Evolutionary conservation across 192 early-diverging fungal species (phyloP), one percentile per base, ranked within the genome.

Genomic region (Mortierella alpina): DNA sequence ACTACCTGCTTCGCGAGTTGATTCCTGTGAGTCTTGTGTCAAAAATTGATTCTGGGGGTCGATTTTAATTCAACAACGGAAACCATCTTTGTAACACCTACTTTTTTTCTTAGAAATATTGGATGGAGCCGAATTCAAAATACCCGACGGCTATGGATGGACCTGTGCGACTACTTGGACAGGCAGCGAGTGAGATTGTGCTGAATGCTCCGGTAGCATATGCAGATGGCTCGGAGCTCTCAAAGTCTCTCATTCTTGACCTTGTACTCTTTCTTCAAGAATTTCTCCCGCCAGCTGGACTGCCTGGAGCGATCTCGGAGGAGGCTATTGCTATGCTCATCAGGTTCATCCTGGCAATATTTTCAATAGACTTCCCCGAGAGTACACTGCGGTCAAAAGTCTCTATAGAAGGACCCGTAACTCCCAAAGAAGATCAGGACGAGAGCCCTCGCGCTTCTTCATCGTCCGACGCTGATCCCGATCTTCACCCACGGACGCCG

Each of bases 301-400:
- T 80, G 46, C 47, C 20, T 12, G 60, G 70, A 41, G n/a, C 20
- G 17, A 18, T 68, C 7, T 68, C 64, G 8, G 58, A 67, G 4
- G 63, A 72, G 1, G 47, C 70, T 10, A 47, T 63, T 6, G 50
- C 70, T 7, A 55, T 59, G 40, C 18, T 80, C 20, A 49, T 72
- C 1, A 53, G 65, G 23, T 68, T 63, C 42, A 57, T 57, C 17
- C 55, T 80, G 2, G 51, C 56, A 20, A 52, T 80, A 22, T 68
- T 80, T 22, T 80, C 77, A 9, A 62, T 72, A 1, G 70, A 80
- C 48, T 80, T 58, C 39, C 52, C 54, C 2, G 77, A 79, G 51
- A 47, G 20, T 5, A 63, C 51, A 60, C 61, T 40, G 40, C 60
- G 18, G 14, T 40, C 68, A 23, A 52, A 42, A 59, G 8, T 20